These are phyloP conservation scores for Lactarius psammicola DNA, from an alignment of 768 basidiomycete species.

Conservation along the genomic window DNA sequence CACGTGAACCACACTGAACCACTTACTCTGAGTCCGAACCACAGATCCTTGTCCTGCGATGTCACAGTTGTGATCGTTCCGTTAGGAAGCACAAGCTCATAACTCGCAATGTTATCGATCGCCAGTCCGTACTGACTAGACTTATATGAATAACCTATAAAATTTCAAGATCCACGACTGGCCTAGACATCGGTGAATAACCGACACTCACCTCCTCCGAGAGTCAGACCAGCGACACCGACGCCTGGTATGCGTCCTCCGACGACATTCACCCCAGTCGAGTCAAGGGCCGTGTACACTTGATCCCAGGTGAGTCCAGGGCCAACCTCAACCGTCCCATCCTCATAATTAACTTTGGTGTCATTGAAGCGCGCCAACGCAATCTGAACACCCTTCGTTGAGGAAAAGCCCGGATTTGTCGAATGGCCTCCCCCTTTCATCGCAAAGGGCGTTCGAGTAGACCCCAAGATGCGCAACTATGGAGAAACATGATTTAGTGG, in stretches of 20 bases:
- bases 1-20: neutral
- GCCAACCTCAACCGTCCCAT: constrained; percentile 27
- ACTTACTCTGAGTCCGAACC: constrained; percentile 14
- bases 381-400: constrained; percentile 33
- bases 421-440: constrained; percentile 34
- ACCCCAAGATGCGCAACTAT: constrained; percentile 17
- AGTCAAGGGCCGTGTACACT: constrained; percentile 28
- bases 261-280: constrained; percentile 29
- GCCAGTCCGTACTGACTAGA: constrained; percentile 37
- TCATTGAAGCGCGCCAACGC: constrained; percentile 30
- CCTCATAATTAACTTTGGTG: constrained; percentile 4
- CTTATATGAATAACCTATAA: constrained; percentile 35
- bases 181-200: neutral
- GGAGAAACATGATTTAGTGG: neutral
- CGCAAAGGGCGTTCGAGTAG: constrained; percentile 23
- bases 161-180: neutral
- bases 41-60: neutral
- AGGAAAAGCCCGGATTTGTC: constrained; percentile 31
- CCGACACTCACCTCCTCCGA: constrained; percentile 31
- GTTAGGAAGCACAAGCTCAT: constrained; percentile 34
- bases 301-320: constrained; percentile 34
- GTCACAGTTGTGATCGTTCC: constrained; percentile 27
- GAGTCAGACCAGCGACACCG: constrained; percentile 32
- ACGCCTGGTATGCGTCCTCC: constrained; percentile 32
- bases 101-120: constrained; percentile 36